A percentile compares a stretch with the other conserved stretches of the same genome.
phyloP scores from a whole-genome alignment of 331 rosid genomes.

The Dryas integrifolia region DNA sequence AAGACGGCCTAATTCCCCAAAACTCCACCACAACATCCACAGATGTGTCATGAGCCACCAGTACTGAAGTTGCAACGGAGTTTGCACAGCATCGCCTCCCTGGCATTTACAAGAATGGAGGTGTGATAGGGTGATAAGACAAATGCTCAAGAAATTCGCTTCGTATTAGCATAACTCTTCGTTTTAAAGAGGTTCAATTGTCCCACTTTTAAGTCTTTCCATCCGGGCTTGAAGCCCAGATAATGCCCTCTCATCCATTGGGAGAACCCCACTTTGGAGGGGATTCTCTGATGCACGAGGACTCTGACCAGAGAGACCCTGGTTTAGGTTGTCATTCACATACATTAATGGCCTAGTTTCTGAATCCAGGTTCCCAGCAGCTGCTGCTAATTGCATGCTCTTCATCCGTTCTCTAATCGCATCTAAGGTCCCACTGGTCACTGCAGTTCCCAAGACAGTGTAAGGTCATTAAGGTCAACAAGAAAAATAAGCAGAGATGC shows the following conservation, averaged over 20 bases:
- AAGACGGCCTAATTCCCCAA: constrained; percentile 9
- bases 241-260: constrained; percentile 90
- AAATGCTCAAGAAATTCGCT: background rate
- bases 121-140: background rate
- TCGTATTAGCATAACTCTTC: background rate
- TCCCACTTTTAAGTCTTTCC: constrained; percentile 96
- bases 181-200: constrained; percentile 60
- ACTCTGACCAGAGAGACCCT: constrained; percentile 50
- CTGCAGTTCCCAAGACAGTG: constrained; percentile 40
- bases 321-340: constrained; percentile 58
- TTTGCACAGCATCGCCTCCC: constrained; percentile 1
- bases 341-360: constrained; percentile 54
- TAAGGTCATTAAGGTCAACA: constrained; percentile 2
- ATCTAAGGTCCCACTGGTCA: constrained; percentile 85
- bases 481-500: background rate
- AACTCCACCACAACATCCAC: constrained; percentile 12
- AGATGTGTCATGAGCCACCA: constrained; percentile 3
- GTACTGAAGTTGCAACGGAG: constrained; percentile 1
- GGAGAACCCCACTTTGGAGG: constrained; percentile 69
- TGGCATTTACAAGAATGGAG: constrained; percentile 11
- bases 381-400: constrained; percentile 87
- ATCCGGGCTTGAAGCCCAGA: constrained; percentile 99
- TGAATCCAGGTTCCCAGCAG: constrained; percentile 62
- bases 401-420: constrained; percentile 96
- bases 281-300: constrained; percentile 61